Evolutionary conservation across 345 rosid species (phyloP).

Genomic region (Populus deltoides): DNA sequence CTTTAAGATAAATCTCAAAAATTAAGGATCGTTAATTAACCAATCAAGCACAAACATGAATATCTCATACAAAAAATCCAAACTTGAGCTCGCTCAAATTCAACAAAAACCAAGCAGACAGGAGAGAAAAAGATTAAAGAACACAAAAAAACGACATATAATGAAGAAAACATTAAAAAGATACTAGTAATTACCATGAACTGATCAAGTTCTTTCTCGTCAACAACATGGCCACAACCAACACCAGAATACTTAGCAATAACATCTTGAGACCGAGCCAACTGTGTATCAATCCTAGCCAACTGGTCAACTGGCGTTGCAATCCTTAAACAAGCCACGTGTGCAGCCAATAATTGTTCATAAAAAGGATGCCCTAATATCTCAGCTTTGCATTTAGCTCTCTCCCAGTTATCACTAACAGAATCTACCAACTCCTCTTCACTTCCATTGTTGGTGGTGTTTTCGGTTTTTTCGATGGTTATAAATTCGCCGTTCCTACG

Average conservation of each 20-base stretch:
- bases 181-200: constrained; percentile 35
- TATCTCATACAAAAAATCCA: not conserved
- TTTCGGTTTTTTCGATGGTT: not conserved
- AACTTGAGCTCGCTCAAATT: not conserved
- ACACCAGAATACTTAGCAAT: constrained; percentile 39
- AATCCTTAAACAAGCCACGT: constrained; percentile 35
- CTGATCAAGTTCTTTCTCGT: constrained; percentile 45
- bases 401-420: constrained; percentile 34
- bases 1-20: not conserved
- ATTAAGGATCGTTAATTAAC: not conserved
- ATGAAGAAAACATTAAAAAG: not conserved
- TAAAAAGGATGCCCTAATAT: constrained; percentile 45
- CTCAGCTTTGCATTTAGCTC: constrained; percentile 40
- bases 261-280: constrained; percentile 35
- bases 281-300: constrained; percentile 41
- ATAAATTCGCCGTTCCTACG: constrained; percentile 19
- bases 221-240: constrained; percentile 26
- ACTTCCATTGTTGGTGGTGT: constrained; percentile 8
- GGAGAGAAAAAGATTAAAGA: not conserved
- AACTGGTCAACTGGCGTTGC: constrained; percentile 47
- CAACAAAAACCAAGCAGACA: not conserved
- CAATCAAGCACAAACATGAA: not conserved
- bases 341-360: constrained; percentile 41
- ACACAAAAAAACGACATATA: not conserved
- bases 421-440: constrained; percentile 20